Evolutionary conservation across 129 eudicot species (phyloP).

Genomic region (Chrysanthemum seticuspe): DNA sequence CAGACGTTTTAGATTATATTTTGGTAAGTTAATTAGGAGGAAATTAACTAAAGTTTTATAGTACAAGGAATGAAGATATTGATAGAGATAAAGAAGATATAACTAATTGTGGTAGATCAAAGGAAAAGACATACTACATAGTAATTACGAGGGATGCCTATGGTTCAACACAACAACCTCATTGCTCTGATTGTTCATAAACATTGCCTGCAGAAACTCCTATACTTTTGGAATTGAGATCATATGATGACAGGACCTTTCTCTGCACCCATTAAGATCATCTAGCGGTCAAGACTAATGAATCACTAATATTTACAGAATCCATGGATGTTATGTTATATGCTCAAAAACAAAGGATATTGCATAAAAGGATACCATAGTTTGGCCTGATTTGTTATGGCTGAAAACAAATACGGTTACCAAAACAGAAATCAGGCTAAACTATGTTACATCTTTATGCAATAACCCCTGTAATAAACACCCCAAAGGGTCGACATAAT

Average conservation of each 20-base stretch:
- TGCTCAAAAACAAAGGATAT: not conserved
- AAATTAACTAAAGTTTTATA: not conserved
- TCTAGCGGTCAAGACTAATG: conserved; percentile 38
- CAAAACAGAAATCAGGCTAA: too few relatives aligned
- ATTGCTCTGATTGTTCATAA: conserved; percentile 49
- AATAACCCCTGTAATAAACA: too few relatives aligned
- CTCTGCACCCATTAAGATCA: conserved; percentile 67
- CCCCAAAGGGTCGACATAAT: not conserved
- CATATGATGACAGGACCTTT: conserved; percentile 68
- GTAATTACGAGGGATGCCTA: conserved; percentile 38
- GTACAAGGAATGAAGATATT: conserved; percentile 3
- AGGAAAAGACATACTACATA: conserved; percentile 43
- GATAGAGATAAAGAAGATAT: not conserved
- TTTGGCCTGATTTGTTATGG: too few relatives aligned
- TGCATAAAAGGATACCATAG: too few relatives aligned
- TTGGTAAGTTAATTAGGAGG: not conserved
- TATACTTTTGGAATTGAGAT: conserved; percentile 48
- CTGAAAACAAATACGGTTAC: too few relatives aligned
- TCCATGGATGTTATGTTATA: conserved; percentile 33
- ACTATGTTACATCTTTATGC: too few relatives aligned
- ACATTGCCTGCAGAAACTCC: conserved; percentile 55
- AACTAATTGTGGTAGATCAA: conserved; percentile 13
- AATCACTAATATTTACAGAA: conserved; percentile 20
- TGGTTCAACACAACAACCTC: conserved; percentile 43
- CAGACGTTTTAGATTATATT: not conserved